Conservation (phyloP, 352 stramenopile genomes). For the Phytopythium oedochilum region DNA sequence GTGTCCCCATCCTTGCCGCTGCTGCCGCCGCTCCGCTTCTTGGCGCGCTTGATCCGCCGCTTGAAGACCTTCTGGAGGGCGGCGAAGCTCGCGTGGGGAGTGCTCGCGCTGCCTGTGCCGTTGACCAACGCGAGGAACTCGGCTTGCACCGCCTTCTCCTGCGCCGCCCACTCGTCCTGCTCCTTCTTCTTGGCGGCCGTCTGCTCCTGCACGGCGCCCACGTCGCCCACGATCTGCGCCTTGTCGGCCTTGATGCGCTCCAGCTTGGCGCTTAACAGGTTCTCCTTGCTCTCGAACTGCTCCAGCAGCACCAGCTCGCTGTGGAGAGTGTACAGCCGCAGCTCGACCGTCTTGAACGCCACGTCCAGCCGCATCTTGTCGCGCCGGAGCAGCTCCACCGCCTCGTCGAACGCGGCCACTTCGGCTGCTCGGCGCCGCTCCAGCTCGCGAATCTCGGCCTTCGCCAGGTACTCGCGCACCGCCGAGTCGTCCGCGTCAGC, state of each 20-base stretch:
- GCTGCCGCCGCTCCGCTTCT: slow-evolving; percentile 60
- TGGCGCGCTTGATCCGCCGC: slow-evolving; percentile 89
- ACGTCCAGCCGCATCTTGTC: slow-evolving; percentile 85
- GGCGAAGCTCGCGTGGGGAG: slow-evolving; percentile 56
- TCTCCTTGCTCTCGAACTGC: slow-evolving; percentile 90
- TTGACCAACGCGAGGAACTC: slow-evolving; percentile 75
- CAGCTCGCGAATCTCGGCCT: slow-evolving; percentile 66
- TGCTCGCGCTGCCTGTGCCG: slow-evolving; percentile 24
- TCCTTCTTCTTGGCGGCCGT: slow-evolving; percentile 77
- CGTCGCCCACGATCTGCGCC: slow-evolving; percentile 71
- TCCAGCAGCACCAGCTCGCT: slow-evolving; percentile 87
- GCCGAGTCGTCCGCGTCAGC: slow-evolving; percentile 42
- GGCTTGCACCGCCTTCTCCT: slow-evolving; percentile 57
- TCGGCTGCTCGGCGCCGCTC: slow-evolving; percentile 59
- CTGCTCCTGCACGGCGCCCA: slow-evolving; percentile 72
- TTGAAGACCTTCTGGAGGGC: slow-evolving; percentile 89
- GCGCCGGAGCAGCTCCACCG: slow-evolving; percentile 83
- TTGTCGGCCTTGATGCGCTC: slow-evolving; percentile 85
- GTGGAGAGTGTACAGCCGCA: slow-evolving; percentile 83
- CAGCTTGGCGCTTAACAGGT: slow-evolving; percentile 81
- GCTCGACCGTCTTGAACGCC: slow-evolving; percentile 87
- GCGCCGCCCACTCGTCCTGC: slow-evolving; percentile 64
- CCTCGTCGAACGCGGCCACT: slow-evolving; percentile 79
- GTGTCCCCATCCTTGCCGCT: slow-evolving; percentile 28
- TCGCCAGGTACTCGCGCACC: slow-evolving; percentile 47